Percentiles rank a stretch among this genome's conserved stretches.
Conservation (phyloP, 2,329 filamentous ascomycete species). For the Aspergillus fructus region DNA sequence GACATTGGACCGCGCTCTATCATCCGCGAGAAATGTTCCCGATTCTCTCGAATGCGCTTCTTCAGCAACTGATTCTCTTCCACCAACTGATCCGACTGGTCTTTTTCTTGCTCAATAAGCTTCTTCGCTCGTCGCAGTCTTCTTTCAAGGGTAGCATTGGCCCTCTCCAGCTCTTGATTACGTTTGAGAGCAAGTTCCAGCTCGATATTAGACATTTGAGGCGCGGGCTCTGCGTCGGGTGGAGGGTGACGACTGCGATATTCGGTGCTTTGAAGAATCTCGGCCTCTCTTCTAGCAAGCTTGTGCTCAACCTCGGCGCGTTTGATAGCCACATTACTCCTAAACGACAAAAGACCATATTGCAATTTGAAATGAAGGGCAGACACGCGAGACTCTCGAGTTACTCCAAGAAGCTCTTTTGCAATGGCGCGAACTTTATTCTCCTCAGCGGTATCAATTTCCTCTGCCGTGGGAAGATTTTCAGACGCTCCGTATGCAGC, state of each 20-base stretch:
- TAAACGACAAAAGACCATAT: conserved; percentile 77
- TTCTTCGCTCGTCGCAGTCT: conserved; percentile 73
- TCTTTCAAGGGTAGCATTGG: conserved; percentile 63
- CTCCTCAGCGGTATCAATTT: conserved; percentile 53
- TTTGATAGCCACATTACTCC: conserved; percentile 81
- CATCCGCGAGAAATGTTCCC: conserved; percentile 79
- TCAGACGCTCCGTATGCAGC: conserved; percentile 43
- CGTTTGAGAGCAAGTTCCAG: conserved; percentile 60
- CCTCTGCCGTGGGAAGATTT: conserved; percentile 49
- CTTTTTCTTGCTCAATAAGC: conserved; percentile 74
- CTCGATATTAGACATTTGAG: conserved; percentile 45
- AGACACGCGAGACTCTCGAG: conserved; percentile 74
- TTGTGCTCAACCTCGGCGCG: conserved; percentile 87
- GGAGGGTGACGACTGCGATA: conserved; percentile 64
- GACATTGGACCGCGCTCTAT: conserved; percentile 71
- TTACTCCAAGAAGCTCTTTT: conserved; percentile 51
- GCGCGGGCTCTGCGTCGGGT: conserved; percentile 48
- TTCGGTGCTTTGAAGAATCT: conserved; percentile 75
- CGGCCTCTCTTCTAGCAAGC: conserved; percentile 84
- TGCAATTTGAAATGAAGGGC: conserved; percentile 89
- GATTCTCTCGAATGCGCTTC: conserved; percentile 82
- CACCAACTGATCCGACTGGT: conserved; percentile 65
- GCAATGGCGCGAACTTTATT: conserved; percentile 56
- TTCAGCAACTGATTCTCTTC: conserved; percentile 78
- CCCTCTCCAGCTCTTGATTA: conserved; percentile 65